Base-by-base conservation (phyloP, 1,284 basidiomycete genomes). In the Ceraceosorus guamensis region DNA sequence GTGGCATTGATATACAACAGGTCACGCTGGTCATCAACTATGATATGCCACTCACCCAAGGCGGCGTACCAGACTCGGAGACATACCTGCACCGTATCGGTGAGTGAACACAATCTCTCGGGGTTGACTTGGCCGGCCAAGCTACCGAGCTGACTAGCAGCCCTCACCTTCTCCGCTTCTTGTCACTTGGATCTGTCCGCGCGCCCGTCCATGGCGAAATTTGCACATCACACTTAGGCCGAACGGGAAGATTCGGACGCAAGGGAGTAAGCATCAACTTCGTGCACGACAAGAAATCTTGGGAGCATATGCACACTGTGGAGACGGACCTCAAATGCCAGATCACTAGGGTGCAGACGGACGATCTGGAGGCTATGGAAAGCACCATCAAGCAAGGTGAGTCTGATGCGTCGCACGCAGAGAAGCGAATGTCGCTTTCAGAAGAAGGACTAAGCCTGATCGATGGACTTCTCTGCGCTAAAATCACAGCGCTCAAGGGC, bases 51-150 rank as follows among this genome's bases (percentile, higher is more conserved):
- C 81, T 65, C 83, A 70, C 71, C 13, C 78, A 78, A 24, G 76
- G 78, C 30, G 80, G 79, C 77, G 63, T 76, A 60, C 89, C 91
- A 0, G 95, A 99, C 77, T 81, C 92, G 34, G 95, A 98, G 80
- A 98, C 93, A 0, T 99, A 99, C 76, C 86, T 98, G 57, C 95
- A 99, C 79, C 86, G 95, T 63, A 98, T 99, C 61, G 93, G 92
- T 89, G 59, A 54, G 85, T 79, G n/a, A n/a, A n/a, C n/a, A n/a
- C n/a, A n/a, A n/a, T n/a, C n/a, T n/a, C n/a, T 8, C 18, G 16
- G 37, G 4, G n/a, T n/a, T n/a, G n/a, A n/a, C n/a, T n/a, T n/a
- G n/a, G n/a, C n/a, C n/a, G n/a, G n/a, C n/a, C n/a, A n/a, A n/a
- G n/a, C n/a, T n/a, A n/a, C n/a, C n/a, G n/a, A n/a, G n/a, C n/a